Base-by-base conservation (phyloP, 305 asterid genomes). In the Petunia hybrid region DNA sequence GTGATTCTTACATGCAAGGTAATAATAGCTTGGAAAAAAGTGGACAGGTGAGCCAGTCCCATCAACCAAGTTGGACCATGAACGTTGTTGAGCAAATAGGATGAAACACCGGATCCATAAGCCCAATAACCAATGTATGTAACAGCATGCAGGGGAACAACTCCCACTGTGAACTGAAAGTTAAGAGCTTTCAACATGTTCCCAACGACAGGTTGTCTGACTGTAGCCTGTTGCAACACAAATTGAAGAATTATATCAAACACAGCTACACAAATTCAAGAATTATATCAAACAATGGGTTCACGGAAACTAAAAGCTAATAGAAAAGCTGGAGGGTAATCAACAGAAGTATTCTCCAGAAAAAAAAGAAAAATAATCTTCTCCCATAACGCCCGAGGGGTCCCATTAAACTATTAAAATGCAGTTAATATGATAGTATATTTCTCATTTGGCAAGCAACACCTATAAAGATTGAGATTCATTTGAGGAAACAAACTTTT, bases 101-200 rank as follows among this genome's bases (percentile, higher is more conserved):
- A 65, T 4, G 97, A 91, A 12, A 97, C 86, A 60, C 51, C 48
- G n/a, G 88, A 80, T 40, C 99, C 99, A 12, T 95, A 95, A 10
- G 99, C 99, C 99, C 98, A 95, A 78, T 92, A 95, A 8, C 99
- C 99, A 43, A 90, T 82, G 84, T 94, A 94, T 36, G 93, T 89
- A 79, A 95, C 88, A 3, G 97, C 96, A 85, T 89, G 91, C 97
- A 94, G 80, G 10, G 99, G 98, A 83, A 94, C 70, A 68, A 91
- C 96, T 76, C 99, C 99, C 2, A 86, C 83, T 1, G 97, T 87
- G 84, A 95, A 95, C 87, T 95, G 99, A 71, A 95, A 95, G 86
- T 90, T 91, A 42, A 95, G 92, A 39, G 91, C 97, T 80, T 94
- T 95, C 94, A 94, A 85, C 97, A 94, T 95, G 92, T 94, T 95